Base-by-base conservation (phyloP, 768 basidiomycete species). In the Leccinum ochraceum region DNA sequence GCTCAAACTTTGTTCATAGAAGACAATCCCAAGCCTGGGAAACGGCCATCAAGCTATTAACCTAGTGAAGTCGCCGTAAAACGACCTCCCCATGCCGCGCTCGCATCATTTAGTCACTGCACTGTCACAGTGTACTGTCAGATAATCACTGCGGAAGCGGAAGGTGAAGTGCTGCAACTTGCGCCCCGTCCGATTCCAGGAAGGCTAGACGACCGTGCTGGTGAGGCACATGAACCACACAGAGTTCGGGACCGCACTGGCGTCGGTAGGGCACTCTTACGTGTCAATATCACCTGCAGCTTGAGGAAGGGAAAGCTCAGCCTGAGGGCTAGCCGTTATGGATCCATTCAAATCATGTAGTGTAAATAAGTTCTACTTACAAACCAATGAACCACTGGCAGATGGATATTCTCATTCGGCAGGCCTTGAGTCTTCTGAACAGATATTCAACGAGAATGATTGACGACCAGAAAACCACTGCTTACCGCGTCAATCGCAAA, bases 161-260 rank as follows among this genome's bases (percentile, higher is more conserved):
- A 44, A 20, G 14, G 7, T 30, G 16, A 50, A 9, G 13, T 32
- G 20, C 24, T 63, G 17, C 17, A 17, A 39, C 7, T 37, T 63
- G 53, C 20, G 9, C 28, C 67, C 55, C 50, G 49, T 55, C 37
- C 71, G 36, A 10, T 59, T 61, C 9, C 77, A 65, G 28, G 75
- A 75, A 24, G 79, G 74, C 42, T 83, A 81, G 36, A 80, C 75
- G 6, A 81, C 66, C 0, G 77, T 80, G 61, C 81, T 82, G 5
- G 80, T 75, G 16, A 83, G 66, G 58, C 80, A 81, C 28, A 75
- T 73, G 3, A 76, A 72, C 78, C 78, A 83, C 37, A 77, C 65
- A 0, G 65, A 50, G 42, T 78, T 77, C 1, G 65, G 69, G 53
- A 74, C 68, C 9, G 64, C 54, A 32, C 67, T 67, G 14, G 71